A percentile compares a stretch with the other conserved stretches of the same genome.
phyloP scores from a whole-genome alignment of 2,329 filamentous ascomycete species.

The Colletotrichum australisinense region DNA sequence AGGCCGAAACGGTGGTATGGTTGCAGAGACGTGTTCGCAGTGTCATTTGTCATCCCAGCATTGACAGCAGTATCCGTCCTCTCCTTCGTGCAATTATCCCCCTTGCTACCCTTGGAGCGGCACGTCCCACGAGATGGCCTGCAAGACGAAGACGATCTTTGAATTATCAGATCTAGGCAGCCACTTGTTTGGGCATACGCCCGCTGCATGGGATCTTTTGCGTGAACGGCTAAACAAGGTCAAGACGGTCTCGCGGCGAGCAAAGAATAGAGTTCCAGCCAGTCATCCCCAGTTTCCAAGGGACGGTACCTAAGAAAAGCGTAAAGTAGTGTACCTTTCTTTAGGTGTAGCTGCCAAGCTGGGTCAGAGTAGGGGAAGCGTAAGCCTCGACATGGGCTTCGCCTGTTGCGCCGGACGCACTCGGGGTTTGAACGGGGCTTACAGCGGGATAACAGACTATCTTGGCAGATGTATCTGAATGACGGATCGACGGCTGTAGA shows the following conservation, averaged over 20 bases:
- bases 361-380: background rate
- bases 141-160: background rate
- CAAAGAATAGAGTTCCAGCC: constrained; percentile 1
- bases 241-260: constrained; percentile 1
- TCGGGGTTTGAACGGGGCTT: constrained; percentile 5
- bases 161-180: background rate
- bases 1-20: background rate
- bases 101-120: constrained; percentile 5
- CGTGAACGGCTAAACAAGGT: constrained; percentile 16
- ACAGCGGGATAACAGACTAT: background rate
- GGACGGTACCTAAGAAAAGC: background rate
- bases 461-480: background rate
- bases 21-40: background rate
- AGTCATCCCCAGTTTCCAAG: constrained; percentile 7
- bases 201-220: constrained; percentile 1
- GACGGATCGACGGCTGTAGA: background rate
- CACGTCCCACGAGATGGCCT: constrained; percentile 2
- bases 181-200: background rate
- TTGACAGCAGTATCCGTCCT: background rate
- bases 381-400: constrained; percentile 12
- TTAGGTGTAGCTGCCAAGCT: background rate
- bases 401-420: background rate
- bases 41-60: constrained; percentile 23
- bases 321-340: background rate
- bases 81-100: background rate